Evolutionary conservation across 2,329 filamentous ascomycete species (phyloP), one percentile per base, ranked within the genome.

Genomic region (Sclerotinia glacialis): DNA sequence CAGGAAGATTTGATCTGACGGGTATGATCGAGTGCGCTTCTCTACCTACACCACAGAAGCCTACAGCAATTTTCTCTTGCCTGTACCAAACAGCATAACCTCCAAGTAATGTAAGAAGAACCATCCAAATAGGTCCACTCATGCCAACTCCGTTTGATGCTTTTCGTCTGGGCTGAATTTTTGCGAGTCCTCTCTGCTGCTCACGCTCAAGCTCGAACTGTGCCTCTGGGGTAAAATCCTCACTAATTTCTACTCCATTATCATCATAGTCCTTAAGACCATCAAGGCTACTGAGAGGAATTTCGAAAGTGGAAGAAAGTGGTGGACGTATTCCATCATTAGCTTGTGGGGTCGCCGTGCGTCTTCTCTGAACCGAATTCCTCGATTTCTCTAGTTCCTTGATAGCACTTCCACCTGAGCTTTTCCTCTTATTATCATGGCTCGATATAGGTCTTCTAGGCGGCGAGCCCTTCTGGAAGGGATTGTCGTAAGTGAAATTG

Each of bases 151-250:
- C 81, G 8, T 80, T 77, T 21, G 81, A 77, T 42, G 81, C 78
- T 66, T 83, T 71, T 70, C 80, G 78, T 55, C 74, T 75, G 47
- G 80, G 77, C n/a, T 79, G 72, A 12, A 83, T 71, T 7, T 79
- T 78, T 58, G 79, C 75, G 69, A 86, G 77, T 56, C 86, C 85
- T 58, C 83, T 80, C 66, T 80, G 80, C 61, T 89, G 85, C 70
- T 93, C 89, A 62, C 84, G 83, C n/a, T 89, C 85, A 55, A 97
- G 80, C 70, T 93, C 92, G 16, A 96, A 80, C 78, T 93, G 90
- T 75, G 92, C 94, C 70, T 97, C 92, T 0, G 93, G 91, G 0
- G 93, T 97, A 71, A 98, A 99, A 74, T 99, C 95, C 77, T 98
- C 95, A 4, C 91, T 91, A 0, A 88, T 83, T 68, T 93, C 89